Evolutionary conservation across 441 rosid species (phyloP).

Genomic region (Erysimum cheiri): DNA sequence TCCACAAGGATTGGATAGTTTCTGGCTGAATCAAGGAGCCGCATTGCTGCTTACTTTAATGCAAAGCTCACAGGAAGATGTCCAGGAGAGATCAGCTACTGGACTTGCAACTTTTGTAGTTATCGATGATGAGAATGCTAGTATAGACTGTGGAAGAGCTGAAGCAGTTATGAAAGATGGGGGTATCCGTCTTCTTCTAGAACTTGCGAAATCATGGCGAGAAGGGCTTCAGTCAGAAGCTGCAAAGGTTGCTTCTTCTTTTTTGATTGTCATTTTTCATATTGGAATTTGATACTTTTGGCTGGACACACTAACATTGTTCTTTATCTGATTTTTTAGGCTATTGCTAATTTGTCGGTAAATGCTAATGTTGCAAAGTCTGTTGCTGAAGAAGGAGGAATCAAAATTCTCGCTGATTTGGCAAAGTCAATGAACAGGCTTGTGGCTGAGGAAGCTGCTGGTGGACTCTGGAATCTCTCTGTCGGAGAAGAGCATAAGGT

Average conservation of each 20-base stretch:
- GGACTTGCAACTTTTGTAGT: constrained; percentile 96
- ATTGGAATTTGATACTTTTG: neutral
- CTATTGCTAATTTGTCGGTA: constrained; percentile 95
- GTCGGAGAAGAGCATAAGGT: constrained; percentile 99
- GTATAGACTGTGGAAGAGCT: constrained; percentile 91
- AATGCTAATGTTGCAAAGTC: constrained; percentile 91
- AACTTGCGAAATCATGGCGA: constrained; percentile 94
- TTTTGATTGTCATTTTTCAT: neutral
- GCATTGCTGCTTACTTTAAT: constrained; percentile 75
- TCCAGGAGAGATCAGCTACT: constrained; percentile 93
- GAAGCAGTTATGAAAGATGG: constrained; percentile 94
- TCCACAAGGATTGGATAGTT: constrained; percentile 76
- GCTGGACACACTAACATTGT: constrained; percentile 22
- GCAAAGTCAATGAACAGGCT: constrained; percentile 93
- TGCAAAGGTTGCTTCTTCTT: constrained; percentile 66
- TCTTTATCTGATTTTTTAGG: constrained; percentile 50
- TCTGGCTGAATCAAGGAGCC: constrained; percentile 98
- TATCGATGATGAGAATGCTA: constrained; percentile 92
- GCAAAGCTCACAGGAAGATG: constrained; percentile 95
- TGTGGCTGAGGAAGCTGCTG: constrained; percentile 99
- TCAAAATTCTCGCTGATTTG: constrained; percentile 69
- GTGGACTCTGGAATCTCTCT: constrained; percentile 99
- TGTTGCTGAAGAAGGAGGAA: constrained; percentile 96
- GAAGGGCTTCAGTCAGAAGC: constrained; percentile 98
- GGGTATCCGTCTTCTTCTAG: constrained; percentile 82